Conservation (phyloP, 2,329 filamentous ascomycete species). For the Penicillium carneum region DNA sequence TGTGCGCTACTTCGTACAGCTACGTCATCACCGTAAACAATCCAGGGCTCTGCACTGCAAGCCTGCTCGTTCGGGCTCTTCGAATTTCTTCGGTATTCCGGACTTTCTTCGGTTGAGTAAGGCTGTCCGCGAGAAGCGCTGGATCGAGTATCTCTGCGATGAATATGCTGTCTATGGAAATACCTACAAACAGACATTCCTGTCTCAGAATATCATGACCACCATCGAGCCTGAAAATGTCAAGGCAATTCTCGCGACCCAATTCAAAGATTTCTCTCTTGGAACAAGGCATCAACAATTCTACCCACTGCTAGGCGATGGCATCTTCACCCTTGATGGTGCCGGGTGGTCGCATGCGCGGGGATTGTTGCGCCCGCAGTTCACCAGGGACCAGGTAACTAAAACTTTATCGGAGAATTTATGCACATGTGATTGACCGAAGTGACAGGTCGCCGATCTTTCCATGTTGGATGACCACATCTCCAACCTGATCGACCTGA, state of each 20-base stretch:
- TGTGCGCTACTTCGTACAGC: slow-evolving; percentile 34
- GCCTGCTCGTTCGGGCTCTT: slow-evolving; percentile 22
- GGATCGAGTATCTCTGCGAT: slow-evolving; percentile 40
- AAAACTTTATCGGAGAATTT: not conserved
- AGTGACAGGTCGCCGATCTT: slow-evolving; percentile 63
- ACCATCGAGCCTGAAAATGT: slow-evolving; percentile 67
- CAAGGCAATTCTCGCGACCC: slow-evolving; percentile 82
- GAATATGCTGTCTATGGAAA: slow-evolving; percentile 37
- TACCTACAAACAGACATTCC: slow-evolving; percentile 36
- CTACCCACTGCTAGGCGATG: slow-evolving; percentile 53
- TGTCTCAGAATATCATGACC: slow-evolving; percentile 33
- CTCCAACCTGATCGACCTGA: slow-evolving; percentile 70
- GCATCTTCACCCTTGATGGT: slow-evolving; percentile 74
- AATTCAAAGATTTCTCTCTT: slow-evolving; percentile 84
- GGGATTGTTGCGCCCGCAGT: slow-evolving; percentile 82
- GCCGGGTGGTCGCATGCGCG: slow-evolving; percentile 78
- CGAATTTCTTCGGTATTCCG: slow-evolving; percentile 37
- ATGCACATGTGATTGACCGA: not conserved
- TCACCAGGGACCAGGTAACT: slow-evolving; percentile 77
- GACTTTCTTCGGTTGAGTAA: slow-evolving; percentile 35
- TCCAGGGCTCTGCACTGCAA: slow-evolving; percentile 40
- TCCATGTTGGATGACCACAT: slow-evolving; percentile 81
- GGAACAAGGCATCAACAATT: slow-evolving; percentile 75
- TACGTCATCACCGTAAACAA: slow-evolving; percentile 35
- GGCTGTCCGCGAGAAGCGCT: slow-evolving; percentile 40